Evolutionary conservation across 768 basidiomycete genomes (phyloP).

Genomic region (Zangia roseola): DNA sequence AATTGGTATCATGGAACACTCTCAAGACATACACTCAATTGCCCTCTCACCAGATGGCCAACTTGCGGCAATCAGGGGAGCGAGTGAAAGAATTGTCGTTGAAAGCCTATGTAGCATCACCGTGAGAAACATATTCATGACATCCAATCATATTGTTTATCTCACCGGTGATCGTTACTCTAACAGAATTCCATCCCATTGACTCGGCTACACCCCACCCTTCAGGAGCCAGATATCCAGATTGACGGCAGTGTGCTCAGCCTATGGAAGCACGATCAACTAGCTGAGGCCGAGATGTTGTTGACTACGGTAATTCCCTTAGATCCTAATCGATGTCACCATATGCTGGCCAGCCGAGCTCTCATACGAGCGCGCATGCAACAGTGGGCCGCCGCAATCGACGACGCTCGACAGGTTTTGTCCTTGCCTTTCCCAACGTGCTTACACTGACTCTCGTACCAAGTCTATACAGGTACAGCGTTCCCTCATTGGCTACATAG

Average conservation of each 20-base stretch:
- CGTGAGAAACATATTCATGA: not conserved
- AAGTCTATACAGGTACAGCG: not conserved
- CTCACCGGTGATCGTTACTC: not conserved
- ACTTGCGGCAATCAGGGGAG: not conserved
- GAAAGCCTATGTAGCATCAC: not conserved
- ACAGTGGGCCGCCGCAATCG: not conserved
- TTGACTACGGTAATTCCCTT: not conserved
- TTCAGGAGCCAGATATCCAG: not conserved
- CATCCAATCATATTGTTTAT: not conserved
- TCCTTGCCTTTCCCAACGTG: not conserved
- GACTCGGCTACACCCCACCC: not conserved
- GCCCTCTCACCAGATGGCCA: not conserved
- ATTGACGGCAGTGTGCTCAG: not conserved
- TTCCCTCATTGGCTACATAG: conserved; percentile 4
- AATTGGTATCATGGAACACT: not conserved
- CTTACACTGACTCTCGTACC: too few relatives aligned
- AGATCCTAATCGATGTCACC: not conserved
- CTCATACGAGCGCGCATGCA: not conserved
- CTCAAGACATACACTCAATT: not conserved
- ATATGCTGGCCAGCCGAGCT: conserved; percentile 4
- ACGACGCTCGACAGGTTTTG: conserved; percentile 1
- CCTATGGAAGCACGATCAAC: not conserved
- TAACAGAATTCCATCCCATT: not conserved
- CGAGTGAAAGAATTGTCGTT: not conserved
- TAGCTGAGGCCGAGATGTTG: not conserved